Evolutionary conservation across 192 early-diverging fungal species (phyloP), one percentile per base, ranked within the genome.

Genomic region (Coemansia guatemalensis): DNA sequence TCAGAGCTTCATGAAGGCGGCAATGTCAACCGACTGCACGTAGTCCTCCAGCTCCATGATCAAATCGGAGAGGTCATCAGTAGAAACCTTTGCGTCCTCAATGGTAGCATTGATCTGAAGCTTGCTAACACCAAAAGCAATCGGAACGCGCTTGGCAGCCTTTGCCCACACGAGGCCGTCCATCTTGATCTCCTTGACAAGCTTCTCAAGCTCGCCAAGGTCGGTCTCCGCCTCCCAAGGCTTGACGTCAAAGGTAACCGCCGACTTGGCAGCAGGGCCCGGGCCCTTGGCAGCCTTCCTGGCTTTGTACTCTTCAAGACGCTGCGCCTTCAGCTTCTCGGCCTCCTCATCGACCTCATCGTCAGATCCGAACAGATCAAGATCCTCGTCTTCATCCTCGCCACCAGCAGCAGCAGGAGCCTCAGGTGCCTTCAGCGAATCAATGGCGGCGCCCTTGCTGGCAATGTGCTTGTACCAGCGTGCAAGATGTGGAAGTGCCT

Each of bases 141-240:
- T 85, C 57, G 93, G 75, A 58, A 93, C 81, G 48, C 87, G 84
- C 85, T 94, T 85, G 64, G 73, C 84, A 62, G 81, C 80, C 59
- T 75, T 70, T 77, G 92, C 94, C 94, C 95, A 96, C 65, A 91
- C 66, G 48, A 98, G 88, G 75, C 95, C 95, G 60, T 92, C 90
- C 90, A 95, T 90, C 27, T 66, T 61, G 56, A 98, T 92, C 48
- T 62, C 70, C 69, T 85, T 85, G 82, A 98, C 91, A 60, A 64
- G 62, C 24, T 71, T 75, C 71, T 91, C 89, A 39, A 97, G 78
- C 32, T 78, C 92, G 39, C 68, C 85, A 86, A 97, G 90, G 62
- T 89, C 84, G 57, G 95, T 97, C 66, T 96, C 95, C 82, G 95
- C 93, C 81, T 96, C 96, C 96, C 96, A 98, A 57, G 95, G 94